Evolutionary conservation across 1,139 yeast species (phyloP).

Genomic region (Geotrichum siamense): DNA sequence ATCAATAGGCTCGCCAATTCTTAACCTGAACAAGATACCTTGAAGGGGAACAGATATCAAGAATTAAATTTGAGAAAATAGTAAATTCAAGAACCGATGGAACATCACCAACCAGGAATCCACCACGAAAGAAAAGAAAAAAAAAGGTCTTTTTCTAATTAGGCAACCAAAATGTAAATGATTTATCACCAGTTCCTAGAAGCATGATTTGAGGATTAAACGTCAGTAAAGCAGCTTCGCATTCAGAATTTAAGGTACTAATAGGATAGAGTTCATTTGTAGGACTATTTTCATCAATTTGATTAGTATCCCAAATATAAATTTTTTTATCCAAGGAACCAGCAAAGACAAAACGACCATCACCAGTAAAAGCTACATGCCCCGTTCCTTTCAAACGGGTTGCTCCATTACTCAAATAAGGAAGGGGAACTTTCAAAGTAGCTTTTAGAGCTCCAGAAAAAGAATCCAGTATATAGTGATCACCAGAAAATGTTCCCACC

Average conservation of each 20-base stretch:
- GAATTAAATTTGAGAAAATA: too few relatives aligned
- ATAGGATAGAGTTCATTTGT: conserved; percentile 26
- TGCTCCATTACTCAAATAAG: conserved; percentile 30
- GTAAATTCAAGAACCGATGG: too few relatives aligned
- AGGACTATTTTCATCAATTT: conserved; percentile 33
- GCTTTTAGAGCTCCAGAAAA: conserved; percentile 56
- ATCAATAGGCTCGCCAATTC: too few relatives aligned
- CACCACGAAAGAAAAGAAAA: too few relatives aligned
- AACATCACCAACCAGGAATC: too few relatives aligned
- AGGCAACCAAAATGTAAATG: conserved; percentile 38
- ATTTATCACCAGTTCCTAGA: conserved; percentile 75
- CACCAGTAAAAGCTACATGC: conserved; percentile 68
- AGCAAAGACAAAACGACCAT: conserved; percentile 64
- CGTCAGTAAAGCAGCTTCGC: conserved; percentile 44
- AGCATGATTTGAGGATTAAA: conserved; percentile 75
- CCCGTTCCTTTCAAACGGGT: conserved; percentile 20
- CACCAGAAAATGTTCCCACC: conserved; percentile 49
- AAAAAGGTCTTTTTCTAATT: too few relatives aligned
- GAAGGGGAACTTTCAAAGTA: conserved; percentile 42
- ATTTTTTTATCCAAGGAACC: conserved; percentile 54
- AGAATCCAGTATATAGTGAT: conserved; percentile 63
- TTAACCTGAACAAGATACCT: too few relatives aligned
- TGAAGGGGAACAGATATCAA: too few relatives aligned
- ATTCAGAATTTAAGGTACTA: conserved; percentile 32
- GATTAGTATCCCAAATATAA: conserved; percentile 53